Base-by-base conservation (phyloP, 192 early-diverging fungal genomes). In the Lunasporangiospora selenospora region DNA sequence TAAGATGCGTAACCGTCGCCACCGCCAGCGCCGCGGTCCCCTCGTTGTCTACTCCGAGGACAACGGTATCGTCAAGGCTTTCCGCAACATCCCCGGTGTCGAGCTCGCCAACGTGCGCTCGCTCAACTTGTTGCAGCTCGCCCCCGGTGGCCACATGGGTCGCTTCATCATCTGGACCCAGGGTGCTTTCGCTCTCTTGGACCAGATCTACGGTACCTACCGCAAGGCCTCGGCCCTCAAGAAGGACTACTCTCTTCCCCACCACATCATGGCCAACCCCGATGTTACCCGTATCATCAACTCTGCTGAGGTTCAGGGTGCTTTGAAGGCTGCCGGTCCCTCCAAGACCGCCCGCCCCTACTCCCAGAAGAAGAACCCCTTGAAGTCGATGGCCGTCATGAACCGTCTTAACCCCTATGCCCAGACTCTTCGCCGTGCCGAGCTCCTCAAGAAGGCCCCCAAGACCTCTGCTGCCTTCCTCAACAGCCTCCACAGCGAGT, bases 151-250 rank as follows among this genome's bases (percentile, higher is more conserved):
- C 77, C 95, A 99, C 86, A 84, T 99, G 77, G 96, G 97, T 65
- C 94, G 96, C 79, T 99, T 99, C 85, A 83, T 96, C 80, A 96
- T 98, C 94, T 99, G 97, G 97, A 95, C 97, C 65, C 86, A 93
- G 79, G 77, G 83, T 41, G 95, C 95, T 63, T 97, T 98, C 78
- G 88, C 88, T 76, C 83, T 92, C 37, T 89, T 99, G 75, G 93
- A 97, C 82, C 80, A 87, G 73, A 83, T 99, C 73, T 99, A 90
- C 81, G 97, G 97, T 77, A 89, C 95, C 62, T 83, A 84, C 83
- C 84, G 85, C 66, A 88, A 83, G 65, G 76, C 83, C 38, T 86
- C 95, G 53, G 54, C 81, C 80, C 83, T 91, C 67, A 99, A 98
- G 92, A 94, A 89, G 85, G 90, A 93, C 83, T 87, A 84, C 86